phyloP scores from a whole-genome alignment of 768 basidiomycete species.

The Macrolepiota dolichaula region DNA sequence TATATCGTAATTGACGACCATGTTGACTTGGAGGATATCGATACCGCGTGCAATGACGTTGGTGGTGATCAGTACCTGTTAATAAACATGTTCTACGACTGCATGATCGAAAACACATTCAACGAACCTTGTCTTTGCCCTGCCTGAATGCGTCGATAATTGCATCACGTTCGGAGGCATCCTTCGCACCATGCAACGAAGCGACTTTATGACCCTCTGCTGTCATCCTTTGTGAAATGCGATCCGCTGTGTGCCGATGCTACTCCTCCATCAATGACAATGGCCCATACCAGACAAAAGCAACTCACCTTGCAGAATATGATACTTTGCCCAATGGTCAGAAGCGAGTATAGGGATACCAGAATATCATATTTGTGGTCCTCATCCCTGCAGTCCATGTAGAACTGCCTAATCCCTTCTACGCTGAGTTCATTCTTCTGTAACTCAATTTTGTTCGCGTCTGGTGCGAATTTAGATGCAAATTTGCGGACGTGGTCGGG shows the following conservation, averaged over 20 bases:
- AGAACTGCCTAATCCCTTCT: conserved; percentile 94
- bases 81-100: not conserved
- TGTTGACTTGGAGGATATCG: conserved; percentile 98
- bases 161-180: conserved; percentile 82
- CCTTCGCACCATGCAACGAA: conserved; percentile 93
- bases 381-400: conserved; percentile 89
- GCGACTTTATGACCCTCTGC: conserved; percentile 95
- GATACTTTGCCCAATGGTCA: conserved; percentile 97
- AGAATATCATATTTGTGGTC: conserved; percentile 95
- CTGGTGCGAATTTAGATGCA: conserved; percentile 89
- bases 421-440: conserved; percentile 92
- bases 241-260: conserved; percentile 91
- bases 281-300: not conserved
- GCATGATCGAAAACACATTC: not conserved
- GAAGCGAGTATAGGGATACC: conserved; percentile 80
- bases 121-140: conserved; percentile 84
- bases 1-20: conserved; percentile 99
- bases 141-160: conserved; percentile 95
- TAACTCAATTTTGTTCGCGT: conserved; percentile 94
- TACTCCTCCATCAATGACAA: conserved; percentile 26
- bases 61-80: conserved; percentile 83
- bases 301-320: conserved; percentile 88
- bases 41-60: conserved; percentile 99
- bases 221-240: conserved; percentile 86
- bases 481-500: conserved; percentile 91